phyloP scores from a whole-genome alignment of 176 grass and related monocot genomes.

The Ampelocalamus luodianensis region DNA sequence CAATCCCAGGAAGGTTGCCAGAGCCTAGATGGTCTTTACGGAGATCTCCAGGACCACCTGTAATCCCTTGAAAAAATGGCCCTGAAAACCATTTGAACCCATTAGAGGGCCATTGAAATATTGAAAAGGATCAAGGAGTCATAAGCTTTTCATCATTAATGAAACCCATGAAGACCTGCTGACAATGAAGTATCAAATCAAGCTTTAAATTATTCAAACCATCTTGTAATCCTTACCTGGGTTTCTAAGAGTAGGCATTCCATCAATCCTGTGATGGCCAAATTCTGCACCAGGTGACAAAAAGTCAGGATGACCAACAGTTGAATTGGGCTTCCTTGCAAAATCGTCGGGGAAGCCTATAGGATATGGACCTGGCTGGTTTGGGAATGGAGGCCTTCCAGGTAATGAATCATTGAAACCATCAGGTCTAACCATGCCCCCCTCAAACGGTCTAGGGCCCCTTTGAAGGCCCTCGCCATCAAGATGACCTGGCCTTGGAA shows the following conservation, averaged over 20 bases:
- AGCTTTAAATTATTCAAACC: slow-evolving; percentile 36
- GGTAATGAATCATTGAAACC: slow-evolving; percentile 42
- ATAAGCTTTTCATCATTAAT: slow-evolving; percentile 41
- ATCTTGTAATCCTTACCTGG: slow-evolving; percentile 52
- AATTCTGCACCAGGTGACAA: slow-evolving; percentile 59
- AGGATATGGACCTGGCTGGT: slow-evolving; percentile 59
- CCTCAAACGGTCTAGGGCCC: slow-evolving; percentile 43
- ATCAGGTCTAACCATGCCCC: slow-evolving; percentile 46
- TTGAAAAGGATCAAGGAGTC: slow-evolving; percentile 30
- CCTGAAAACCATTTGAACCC: slow-evolving; percentile 45
- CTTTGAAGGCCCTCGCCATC: slow-evolving; percentile 53
- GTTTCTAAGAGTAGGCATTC: slow-evolving; percentile 61
- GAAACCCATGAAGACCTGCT: slow-evolving; percentile 32
- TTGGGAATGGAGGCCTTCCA: slow-evolving; percentile 54
- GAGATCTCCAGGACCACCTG: slow-evolving; percentile 44
- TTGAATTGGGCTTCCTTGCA: slow-evolving; percentile 50
- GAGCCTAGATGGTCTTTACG: slow-evolving; percentile 52
- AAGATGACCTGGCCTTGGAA: slow-evolving; percentile 48
- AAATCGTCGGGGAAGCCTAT: slow-evolving; percentile 54
- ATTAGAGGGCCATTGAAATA: slow-evolving; percentile 19
- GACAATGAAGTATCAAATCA: slow-evolving; percentile 32
- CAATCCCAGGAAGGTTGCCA: slow-evolving; percentile 47
- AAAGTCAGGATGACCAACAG: slow-evolving; percentile 44
- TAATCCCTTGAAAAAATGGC: slow-evolving; percentile 55
- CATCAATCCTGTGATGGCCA: slow-evolving; percentile 54